Conservation (phyloP, 345 rosid genomes). For the Garcia nutans region DNA sequence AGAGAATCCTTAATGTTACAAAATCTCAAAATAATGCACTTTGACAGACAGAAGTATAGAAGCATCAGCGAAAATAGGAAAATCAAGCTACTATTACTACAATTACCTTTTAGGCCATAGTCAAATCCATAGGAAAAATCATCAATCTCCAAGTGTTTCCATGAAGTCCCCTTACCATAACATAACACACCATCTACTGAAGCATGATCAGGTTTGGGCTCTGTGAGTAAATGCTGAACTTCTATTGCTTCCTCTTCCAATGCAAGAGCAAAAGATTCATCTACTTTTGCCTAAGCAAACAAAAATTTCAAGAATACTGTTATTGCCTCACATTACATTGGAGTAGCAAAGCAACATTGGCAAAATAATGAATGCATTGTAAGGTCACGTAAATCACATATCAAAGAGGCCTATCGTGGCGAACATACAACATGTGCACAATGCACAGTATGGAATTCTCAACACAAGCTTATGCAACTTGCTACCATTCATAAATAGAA, state of each 20-base stretch:
- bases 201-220: constrained; percentile 49
- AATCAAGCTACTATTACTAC: constrained; percentile 36
- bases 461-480: background rate
- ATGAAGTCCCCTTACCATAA: constrained; percentile 47
- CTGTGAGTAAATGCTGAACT: constrained; percentile 42
- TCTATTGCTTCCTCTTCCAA: constrained; percentile 44
- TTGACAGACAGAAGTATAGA: background rate
- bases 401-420: background rate
- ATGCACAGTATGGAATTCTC: background rate
- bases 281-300: constrained; percentile 42
- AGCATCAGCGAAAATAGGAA: constrained; percentile 11
- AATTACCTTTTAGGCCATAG: constrained; percentile 36
- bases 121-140: constrained; percentile 50
- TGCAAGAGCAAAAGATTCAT: constrained; percentile 41
- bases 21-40: background rate
- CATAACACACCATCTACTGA: constrained; percentile 53
- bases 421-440: background rate
- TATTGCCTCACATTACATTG: background rate
- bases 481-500: background rate
- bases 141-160: constrained; percentile 43
- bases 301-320: background rate
- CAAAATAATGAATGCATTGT: constrained; percentile 6
- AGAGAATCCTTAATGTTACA: background rate
- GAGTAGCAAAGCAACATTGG: background rate
- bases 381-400: background rate